Evolutionary conservation across 805 yeast species (phyloP).

Genomic region (Grigorovia yakushimaensis): DNA sequence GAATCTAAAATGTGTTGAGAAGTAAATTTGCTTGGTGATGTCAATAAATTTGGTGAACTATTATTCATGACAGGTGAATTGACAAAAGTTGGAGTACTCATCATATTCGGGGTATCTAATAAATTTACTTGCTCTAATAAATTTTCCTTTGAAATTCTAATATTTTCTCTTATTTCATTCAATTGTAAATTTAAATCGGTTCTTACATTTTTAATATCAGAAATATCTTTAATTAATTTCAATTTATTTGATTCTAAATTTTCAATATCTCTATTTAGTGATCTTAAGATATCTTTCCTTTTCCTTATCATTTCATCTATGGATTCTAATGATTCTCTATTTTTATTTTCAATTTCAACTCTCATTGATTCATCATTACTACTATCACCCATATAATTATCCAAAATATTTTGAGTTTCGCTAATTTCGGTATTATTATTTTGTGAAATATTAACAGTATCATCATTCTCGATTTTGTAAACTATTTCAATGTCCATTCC

Average conservation of each 20-base stretch:
- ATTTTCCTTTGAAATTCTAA: not conserved
- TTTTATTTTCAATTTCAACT: not conserved
- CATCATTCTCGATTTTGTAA: not conserved
- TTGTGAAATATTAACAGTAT: not conserved
- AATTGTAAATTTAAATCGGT: conserved; percentile 3
- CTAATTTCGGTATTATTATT: not conserved
- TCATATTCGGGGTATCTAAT: not conserved
- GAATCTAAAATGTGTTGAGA: not conserved
- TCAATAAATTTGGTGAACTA: not conserved
- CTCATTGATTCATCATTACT: not conserved
- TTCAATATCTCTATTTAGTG: conserved; percentile 4
- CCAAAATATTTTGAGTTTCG: conserved; percentile 1
- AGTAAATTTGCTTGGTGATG: not conserved
- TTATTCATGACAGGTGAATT: not conserved
- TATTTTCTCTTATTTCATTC: conserved; percentile 2
- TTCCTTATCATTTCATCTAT: not conserved
- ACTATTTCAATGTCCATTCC: not conserved
- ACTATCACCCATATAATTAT: conserved; percentile 1
- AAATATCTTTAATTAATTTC: conserved; percentile 1
- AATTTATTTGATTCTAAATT: conserved; percentile 3
- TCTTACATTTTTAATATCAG: conserved; percentile 5
- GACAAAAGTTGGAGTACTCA: not conserved
- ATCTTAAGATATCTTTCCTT: not conserved
- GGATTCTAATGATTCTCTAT: not conserved
- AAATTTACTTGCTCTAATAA: not conserved